Evolutionary conservation across 768 basidiomycete genomes (phyloP), one percentile per base, ranked within the genome.

Genomic region (Xerocomus potaroensis): DNA sequence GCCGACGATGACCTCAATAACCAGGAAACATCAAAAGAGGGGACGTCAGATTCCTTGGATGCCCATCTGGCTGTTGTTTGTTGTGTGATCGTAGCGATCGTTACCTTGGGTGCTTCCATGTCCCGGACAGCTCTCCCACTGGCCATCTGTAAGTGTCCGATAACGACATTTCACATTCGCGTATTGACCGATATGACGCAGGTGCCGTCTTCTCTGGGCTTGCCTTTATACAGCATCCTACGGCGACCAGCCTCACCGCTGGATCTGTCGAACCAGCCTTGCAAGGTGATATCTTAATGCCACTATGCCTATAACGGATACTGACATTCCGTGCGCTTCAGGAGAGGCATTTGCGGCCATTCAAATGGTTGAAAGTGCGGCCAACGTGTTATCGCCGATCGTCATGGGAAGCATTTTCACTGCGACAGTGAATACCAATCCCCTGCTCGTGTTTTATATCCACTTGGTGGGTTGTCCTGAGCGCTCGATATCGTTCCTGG

Each of bases 351-450:
- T 66, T 31, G 64, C 64, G 32, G 59, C 59, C 1, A 40, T 66
- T 27, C 57, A 58, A 18, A 66, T 67, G 50, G 56, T 67, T 2
- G 18, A 48, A 6, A 51, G 50, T 11, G 47, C 55, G 3, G 66
- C 57, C 23, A 14, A 8, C 4, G 14, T 55, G 3, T 47, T 66
- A 19, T 65, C 66, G 4, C 62, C 64, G 3, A 23, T 67, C 42
- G 43, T 68, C 35, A 63, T 67, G 61, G 64, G 64, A 7, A 39
- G 61, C 32, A 54, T 66, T 27, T 36, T 66, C 21, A 56, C 59
- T 10, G 45, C 50, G 29, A 58, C 64, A 8, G 61, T 63, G 21
- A 36, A 31, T n/a, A 53, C 45, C 0, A 12, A 14, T 7, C 62
- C 62, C 24, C 9, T 63, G 19, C 32, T 63, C 39, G 8, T 59